phyloP scores from a whole-genome alignment of 371 early-diverging fungal species.

The Apophysomyces elegans region DNA sequence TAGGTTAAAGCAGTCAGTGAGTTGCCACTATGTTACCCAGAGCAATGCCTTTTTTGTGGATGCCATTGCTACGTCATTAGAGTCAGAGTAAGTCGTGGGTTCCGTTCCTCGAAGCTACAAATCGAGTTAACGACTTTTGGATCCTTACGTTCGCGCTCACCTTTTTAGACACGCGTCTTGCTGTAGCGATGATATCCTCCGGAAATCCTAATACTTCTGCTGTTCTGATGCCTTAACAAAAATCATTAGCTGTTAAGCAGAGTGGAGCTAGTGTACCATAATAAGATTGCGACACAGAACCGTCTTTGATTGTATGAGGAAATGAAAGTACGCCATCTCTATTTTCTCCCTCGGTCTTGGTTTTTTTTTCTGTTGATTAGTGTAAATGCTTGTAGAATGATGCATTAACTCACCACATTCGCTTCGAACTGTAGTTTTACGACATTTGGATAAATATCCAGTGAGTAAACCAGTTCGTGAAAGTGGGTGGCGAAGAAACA shows the following conservation, averaged over 20 bases:
- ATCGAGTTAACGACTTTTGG: neutral
- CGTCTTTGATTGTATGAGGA: constrained; percentile 54
- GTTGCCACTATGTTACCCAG: constrained; percentile 26
- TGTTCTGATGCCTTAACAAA: constrained; percentile 45
- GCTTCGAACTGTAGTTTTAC: constrained; percentile 69
- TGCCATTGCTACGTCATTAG: neutral
- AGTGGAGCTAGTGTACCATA: constrained; percentile 38
- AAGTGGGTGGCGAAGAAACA: constrained; percentile 79
- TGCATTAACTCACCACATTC: constrained; percentile 29
- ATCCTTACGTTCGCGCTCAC: constrained; percentile 13
- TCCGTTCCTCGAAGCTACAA: neutral
- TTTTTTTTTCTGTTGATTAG: constrained; percentile 16
- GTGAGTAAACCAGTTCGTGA: constrained; percentile 55
- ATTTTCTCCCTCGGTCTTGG: neutral
- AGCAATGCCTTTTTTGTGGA: constrained; percentile 21
- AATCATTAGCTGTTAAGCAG: neutral
- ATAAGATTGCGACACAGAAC: constrained; percentile 33
- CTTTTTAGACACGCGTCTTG: constrained; percentile 37
- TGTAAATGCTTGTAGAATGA: neutral
- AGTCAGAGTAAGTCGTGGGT: neutral
- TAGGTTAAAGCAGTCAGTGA: neutral
- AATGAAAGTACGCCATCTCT: constrained; percentile 39
- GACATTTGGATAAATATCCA: constrained; percentile 67
- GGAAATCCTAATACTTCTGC: constrained; percentile 54
- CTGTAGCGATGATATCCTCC: constrained; percentile 36